phyloP scores from a whole-genome alignment of 495 filamentous ascomycete genomes.

The Lasiosphaeria miniovina region DNA sequence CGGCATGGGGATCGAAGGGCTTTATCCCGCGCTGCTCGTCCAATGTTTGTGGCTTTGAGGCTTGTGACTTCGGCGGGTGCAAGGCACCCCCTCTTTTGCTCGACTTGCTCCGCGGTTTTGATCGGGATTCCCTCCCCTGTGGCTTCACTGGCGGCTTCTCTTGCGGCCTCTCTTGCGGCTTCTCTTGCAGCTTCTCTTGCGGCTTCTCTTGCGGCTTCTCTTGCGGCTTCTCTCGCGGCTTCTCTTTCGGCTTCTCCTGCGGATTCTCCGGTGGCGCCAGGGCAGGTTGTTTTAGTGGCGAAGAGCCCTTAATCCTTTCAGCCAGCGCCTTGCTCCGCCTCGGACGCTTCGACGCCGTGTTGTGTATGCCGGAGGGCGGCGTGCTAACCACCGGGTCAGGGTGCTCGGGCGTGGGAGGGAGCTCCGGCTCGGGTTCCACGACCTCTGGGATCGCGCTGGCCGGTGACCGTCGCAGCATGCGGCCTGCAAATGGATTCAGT shows the following conservation, averaged over 20 bases:
- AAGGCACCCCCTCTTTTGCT: not conserved
- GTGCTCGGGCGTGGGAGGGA: constrained; percentile 68
- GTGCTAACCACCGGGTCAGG: constrained; percentile 51
- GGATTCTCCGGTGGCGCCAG: constrained; percentile 7
- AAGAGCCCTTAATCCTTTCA: constrained; percentile 40
- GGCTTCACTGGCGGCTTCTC: not conserved
- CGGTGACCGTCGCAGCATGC: constrained; percentile 33
- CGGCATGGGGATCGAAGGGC: constrained; percentile 35
- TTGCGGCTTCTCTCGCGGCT: not conserved
- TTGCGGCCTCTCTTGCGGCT: not conserved
- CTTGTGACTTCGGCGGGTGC: not conserved
- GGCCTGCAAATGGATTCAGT: constrained; percentile 41
- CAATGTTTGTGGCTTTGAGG: constrained; percentile 10
- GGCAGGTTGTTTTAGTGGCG: constrained; percentile 43
- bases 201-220: not conserved
- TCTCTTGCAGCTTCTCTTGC: constrained; percentile 2
- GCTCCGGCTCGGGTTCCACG: constrained; percentile 55
- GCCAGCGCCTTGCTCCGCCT: constrained; percentile 38
- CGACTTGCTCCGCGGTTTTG: not conserved
- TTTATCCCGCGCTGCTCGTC: constrained; percentile 34
- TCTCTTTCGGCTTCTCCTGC: not conserved
- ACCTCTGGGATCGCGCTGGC: constrained; percentile 38
- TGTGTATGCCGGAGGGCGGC: constrained; percentile 52
- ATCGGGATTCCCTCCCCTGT: not conserved
- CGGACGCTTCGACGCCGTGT: constrained; percentile 46